phyloP scores from a whole-genome alignment of 371 early-diverging fungal genomes.

The Nematocida parisii region DNA sequence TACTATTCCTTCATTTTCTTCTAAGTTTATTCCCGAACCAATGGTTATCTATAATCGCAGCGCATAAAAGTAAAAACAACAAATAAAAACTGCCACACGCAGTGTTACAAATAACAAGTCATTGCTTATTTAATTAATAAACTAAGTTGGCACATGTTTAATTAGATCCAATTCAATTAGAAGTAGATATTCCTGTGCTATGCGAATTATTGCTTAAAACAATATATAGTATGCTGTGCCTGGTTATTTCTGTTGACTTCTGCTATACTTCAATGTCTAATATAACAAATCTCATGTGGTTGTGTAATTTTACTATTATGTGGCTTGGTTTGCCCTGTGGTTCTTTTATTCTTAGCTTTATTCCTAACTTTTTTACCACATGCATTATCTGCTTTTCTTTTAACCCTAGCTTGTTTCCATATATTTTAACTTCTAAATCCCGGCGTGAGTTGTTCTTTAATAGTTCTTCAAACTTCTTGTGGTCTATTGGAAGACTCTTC shows the following conservation, averaged over 20 bases:
- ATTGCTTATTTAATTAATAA: no score
- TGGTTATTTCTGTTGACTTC: no score
- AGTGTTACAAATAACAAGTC: no score
- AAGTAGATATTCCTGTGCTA: no score
- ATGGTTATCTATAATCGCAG: no score
- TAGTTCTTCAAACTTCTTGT: slow-evolving; percentile 7
- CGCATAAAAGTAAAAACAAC: no score
- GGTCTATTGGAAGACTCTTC: slow-evolving; percentile 20
- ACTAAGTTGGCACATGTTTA: no score
- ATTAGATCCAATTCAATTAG: no score
- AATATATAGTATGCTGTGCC: no score
- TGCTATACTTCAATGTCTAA: slow-evolving; percentile 11
- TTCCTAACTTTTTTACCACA: slow-evolving; percentile 12
- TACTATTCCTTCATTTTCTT: not conserved
- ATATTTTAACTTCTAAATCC: slow-evolving; percentile 29
- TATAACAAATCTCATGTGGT: slow-evolving; percentile 53
- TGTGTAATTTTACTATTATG: slow-evolving; percentile 40
- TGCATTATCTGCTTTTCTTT: slow-evolving; percentile 26
- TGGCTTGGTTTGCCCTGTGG: slow-evolving; percentile 5
- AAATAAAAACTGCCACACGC: no score
- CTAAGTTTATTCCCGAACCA: no score
- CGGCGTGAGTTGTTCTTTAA: slow-evolving; percentile 9
- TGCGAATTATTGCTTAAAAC: no score
- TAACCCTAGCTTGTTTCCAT: slow-evolving; percentile 25
- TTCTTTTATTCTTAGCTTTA: slow-evolving; percentile 2